Percentiles rank a stretch among this genome's conserved stretches.
Conservation (phyloP, 257 asterid species). For the Plantago elongata region DNA sequence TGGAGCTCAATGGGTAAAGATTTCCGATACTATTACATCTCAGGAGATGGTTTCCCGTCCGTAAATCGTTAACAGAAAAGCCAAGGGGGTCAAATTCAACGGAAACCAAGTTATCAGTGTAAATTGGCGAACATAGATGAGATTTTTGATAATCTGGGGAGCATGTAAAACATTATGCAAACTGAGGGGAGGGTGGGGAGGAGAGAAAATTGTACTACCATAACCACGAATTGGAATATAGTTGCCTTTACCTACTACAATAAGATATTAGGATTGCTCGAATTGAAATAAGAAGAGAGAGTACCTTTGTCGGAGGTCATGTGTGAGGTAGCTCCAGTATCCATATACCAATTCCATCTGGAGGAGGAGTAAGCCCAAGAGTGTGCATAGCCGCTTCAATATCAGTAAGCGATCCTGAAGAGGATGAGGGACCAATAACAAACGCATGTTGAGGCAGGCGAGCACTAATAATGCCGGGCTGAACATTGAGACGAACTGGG, state of each 20-base stretch:
- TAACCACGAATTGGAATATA: not conserved
- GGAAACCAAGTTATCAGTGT: conserved; percentile 4
- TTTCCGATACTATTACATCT: too few species aligned
- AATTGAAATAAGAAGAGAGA: conserved; percentile 10
- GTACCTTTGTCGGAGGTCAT: conserved; percentile 4
- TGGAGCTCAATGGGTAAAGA: not conserved
- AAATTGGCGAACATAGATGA: not conserved
- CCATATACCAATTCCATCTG: conserved; percentile 1
- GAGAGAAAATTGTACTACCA: not conserved
- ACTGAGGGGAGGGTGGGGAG: not conserved
- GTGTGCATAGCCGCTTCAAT: not conserved
- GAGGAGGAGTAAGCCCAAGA: too few species aligned
- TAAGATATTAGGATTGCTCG: conserved; percentile 3
- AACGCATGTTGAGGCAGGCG: too few species aligned
- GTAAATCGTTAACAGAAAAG: too few species aligned
- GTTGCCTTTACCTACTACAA: not conserved
- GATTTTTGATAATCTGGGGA: not conserved
- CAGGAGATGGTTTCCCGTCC: too few species aligned
- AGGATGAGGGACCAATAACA: not conserved
- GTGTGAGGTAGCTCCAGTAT: not conserved
- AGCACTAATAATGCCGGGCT: too few species aligned
- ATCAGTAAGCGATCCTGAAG: not conserved
- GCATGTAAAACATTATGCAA: conserved; percentile 1
- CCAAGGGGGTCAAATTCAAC: too few species aligned
- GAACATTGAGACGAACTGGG: too few species aligned